Evolutionary conservation across 108 stramenopile species (phyloP).

Genomic region (Chaetoceros tenuissimus): DNA sequence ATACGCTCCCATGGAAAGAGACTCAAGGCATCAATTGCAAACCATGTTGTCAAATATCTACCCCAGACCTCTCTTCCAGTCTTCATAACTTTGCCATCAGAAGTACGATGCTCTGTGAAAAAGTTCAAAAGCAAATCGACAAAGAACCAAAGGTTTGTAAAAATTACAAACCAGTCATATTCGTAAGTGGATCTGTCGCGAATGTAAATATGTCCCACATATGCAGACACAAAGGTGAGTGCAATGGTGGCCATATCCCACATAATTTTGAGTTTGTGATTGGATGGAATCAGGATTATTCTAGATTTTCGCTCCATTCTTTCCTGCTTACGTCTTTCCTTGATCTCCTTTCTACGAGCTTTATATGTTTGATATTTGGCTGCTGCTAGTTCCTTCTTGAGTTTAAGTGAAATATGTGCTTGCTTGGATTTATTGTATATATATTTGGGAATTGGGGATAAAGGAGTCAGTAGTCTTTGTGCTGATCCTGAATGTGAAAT

Average conservation of each 20-base stretch:
- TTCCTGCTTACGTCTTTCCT: neutral
- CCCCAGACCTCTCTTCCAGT: constrained; percentile 69
- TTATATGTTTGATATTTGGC: neutral
- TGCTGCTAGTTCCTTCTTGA: neutral
- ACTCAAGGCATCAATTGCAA: constrained; percentile 63
- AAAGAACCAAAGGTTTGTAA: constrained; percentile 52
- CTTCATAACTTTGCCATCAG: constrained; percentile 40
- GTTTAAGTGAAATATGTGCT: neutral
- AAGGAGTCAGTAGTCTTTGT: too few relatives aligned
- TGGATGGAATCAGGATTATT: constrained; percentile 44
- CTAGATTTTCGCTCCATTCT: neutral
- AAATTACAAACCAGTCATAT: constrained; percentile 14
- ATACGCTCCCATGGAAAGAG: constrained; percentile 73
- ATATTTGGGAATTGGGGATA: neutral
- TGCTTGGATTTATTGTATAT: neutral
- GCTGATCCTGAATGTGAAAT: too few relatives aligned
- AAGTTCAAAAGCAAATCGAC: constrained; percentile 79
- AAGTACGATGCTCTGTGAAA: constrained; percentile 64
- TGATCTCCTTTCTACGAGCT: neutral
- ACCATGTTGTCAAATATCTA: constrained; percentile 80
- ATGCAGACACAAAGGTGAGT: constrained; percentile 56
- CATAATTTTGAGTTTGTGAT: constrained; percentile 69
- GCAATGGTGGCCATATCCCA: constrained; percentile 76
- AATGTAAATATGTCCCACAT: constrained; percentile 58
- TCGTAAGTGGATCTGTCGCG: constrained; percentile 54